Evolutionary conservation across 2,329 filamentous ascomycete genomes (phyloP), one percentile per base, ranked within the genome.

Genomic region (Microdochium paspali): DNA sequence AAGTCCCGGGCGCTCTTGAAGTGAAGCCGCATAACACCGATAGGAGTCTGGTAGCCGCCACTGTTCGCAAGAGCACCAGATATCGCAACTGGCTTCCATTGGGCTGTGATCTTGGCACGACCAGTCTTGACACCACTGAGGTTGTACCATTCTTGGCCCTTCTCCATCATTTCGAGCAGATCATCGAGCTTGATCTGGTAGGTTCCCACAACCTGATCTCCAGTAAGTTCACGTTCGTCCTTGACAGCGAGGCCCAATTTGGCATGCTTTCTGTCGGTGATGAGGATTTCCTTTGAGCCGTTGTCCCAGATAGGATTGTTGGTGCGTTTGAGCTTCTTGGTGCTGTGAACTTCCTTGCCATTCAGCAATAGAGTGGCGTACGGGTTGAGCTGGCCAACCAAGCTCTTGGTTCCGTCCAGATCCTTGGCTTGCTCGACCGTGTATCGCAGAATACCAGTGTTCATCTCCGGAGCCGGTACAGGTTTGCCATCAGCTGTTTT

Each of bases 301-400:
- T 97, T 85, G 47, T 91, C 85, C 84, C 90, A 98, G 58, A 98
- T 90, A 7, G 93, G 93, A 58, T 95, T 93, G 69, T 98, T 98
- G 50, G 90, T 97, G 51, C 91, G 85, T 77, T 97, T 98, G 58
- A 96, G 77, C 66, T 90, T 94, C 68, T 90, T 88, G 46, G 90
- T 95, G 48, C 82, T 77, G 58, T 95, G 90, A 4, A 97, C 78
- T 62, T 94, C 85, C 67, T 93, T 95, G 53, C 89, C 87, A 58
- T 98, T 98, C 56, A 98, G 79, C 42, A 96, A 76, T 45, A 98
- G 76, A 26, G 83, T 76, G 10, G 88, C 90, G 56, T 97, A 98
- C 2, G 93, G 93, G 66, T 90, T 97, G 44, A 98, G 82, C 52
- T 84, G 77, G 25, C 93, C 93, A 50, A 97, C 83, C 61, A 98